A percentile compares a stretch with the other conserved stretches of the same genome.
These are phyloP conservation scores for Chlorophyllum brunneum DNA, from an alignment of 768 basidiomycete species.

Conservation along the genomic window DNA sequence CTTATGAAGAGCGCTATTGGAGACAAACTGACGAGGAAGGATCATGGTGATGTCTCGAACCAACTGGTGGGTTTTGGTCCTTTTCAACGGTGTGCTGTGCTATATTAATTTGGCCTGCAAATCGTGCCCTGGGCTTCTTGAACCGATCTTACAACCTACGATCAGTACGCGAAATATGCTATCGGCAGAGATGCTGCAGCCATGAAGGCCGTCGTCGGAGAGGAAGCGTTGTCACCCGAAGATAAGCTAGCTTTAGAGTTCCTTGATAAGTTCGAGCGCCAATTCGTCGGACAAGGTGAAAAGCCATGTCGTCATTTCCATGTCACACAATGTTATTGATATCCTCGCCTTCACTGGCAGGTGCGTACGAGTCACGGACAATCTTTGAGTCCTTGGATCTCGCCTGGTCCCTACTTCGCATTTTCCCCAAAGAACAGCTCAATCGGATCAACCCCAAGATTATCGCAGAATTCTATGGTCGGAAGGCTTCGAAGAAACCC, in stretches of 20 bases:
- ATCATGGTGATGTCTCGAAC: slow-evolving; percentile 99
- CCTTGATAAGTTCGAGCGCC: slow-evolving; percentile 94
- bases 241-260: slow-evolving; percentile 98
- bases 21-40: slow-evolving; percentile 94
- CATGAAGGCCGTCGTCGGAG: slow-evolving; percentile 99
- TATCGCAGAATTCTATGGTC: slow-evolving; percentile 87
- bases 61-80: slow-evolving; percentile 66
- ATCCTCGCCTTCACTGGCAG: slow-evolving; percentile 32
- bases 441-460: slow-evolving; percentile 98
- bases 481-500: slow-evolving; percentile 70
- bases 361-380: slow-evolving; percentile 90
- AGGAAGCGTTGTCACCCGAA: slow-evolving; percentile 91
- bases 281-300: slow-evolving; percentile 95
- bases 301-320: slow-evolving; percentile 2
- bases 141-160: slow-evolving; percentile 6
- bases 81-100: slow-evolving; percentile 4
- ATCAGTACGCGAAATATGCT: slow-evolving; percentile 95
- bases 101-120: background rate
- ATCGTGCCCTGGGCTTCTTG: background rate
- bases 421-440: slow-evolving; percentile 98
- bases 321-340: background rate
- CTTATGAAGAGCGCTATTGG: slow-evolving; percentile 99
- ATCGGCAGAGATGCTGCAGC: slow-evolving; percentile 95
- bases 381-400: slow-evolving; percentile 97
- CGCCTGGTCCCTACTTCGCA: slow-evolving; percentile 93